A percentile compares a stretch with the other conserved stretches of the same genome.
Evolutionary conservation across 345 rosid species (phyloP).

Genomic region (Eucalyptus rudis): DNA sequence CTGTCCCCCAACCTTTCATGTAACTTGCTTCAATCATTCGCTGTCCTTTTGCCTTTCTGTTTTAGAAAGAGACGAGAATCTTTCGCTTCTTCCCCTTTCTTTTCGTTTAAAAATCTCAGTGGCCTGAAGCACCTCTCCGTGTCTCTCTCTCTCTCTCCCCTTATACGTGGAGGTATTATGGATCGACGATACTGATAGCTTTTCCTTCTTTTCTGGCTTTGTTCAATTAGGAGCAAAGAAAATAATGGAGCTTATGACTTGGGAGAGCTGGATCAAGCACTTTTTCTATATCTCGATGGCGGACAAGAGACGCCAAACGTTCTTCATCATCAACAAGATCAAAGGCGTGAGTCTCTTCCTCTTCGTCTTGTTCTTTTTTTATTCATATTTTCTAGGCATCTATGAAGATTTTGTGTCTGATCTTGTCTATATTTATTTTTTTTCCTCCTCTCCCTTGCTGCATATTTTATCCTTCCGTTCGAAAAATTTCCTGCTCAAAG

Average conservation of each 20-base stretch:
- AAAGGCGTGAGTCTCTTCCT: conserved; percentile 23
- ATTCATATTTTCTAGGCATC: background rate
- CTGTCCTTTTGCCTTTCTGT: background rate
- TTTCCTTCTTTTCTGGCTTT: background rate
- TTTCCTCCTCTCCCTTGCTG: background rate
- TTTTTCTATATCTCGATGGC: conserved; percentile 87
- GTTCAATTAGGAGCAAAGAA: conserved; percentile 15
- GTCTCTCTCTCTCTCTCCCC: background rate
- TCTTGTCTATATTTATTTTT: background rate
- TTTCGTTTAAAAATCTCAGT: background rate
- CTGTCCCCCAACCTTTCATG: conserved; percentile 43
- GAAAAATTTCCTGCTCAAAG: background rate
- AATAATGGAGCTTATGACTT: conserved; percentile 37
- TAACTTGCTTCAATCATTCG: background rate
- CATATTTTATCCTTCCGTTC: background rate
- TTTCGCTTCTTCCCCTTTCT: background rate
- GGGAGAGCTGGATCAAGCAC: conserved; percentile 93
- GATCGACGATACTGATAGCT: background rate
- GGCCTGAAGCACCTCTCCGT: background rate
- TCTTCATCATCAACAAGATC: conserved; percentile 23
- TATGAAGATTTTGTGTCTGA: background rate
- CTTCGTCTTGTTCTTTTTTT: background rate
- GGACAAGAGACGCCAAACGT: conserved; percentile 31
- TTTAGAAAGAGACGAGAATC: background rate
- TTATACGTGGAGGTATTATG: background rate